Evolutionary conservation across 306 rosid genomes (phyloP).

Genomic region (Fagus sylvatica): DNA sequence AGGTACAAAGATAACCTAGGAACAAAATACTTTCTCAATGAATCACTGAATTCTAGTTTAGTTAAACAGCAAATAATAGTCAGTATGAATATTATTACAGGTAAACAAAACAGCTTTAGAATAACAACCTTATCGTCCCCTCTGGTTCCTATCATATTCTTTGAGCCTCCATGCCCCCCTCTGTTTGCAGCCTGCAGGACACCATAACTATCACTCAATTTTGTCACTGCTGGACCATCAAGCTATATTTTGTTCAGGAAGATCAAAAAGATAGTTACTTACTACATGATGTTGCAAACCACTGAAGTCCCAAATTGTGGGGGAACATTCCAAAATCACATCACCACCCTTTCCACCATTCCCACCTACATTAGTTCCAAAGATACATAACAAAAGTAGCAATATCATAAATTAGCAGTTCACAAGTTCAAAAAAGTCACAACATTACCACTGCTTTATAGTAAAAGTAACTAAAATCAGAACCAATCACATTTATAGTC

Average conservation of each 20-base stretch:
- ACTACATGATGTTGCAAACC: constrained; percentile 83
- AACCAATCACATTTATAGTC: not conserved
- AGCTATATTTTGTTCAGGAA: constrained; percentile 19
- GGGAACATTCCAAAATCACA: constrained; percentile 82
- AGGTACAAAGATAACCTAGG: constrained; percentile 74
- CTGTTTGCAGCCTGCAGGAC: constrained; percentile 58
- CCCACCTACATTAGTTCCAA: constrained; percentile 60
- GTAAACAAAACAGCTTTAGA: constrained; percentile 12
- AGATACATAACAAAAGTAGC: constrained; percentile 12
- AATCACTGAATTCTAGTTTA: constrained; percentile 17
- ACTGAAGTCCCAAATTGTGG: constrained; percentile 86
- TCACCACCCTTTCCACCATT: constrained; percentile 93
- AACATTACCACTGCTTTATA: constrained; percentile 13
- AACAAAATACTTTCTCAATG: constrained; percentile 16
- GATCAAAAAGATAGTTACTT: constrained; percentile 27
- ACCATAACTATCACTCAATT: constrained; percentile 27
- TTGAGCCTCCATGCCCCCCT: constrained; percentile 83
- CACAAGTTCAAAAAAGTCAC: not conserved
- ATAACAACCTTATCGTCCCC: constrained; percentile 74
- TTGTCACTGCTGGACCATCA: constrained; percentile 13
- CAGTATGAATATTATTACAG: constrained; percentile 13
- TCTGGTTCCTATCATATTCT: constrained; percentile 82
- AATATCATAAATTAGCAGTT: constrained; percentile 7
- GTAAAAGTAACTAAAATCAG: not conserved
- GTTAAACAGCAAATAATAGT: constrained; percentile 1